Conservation (phyloP, 805 yeast genomes). For the Candida boidinii region DNA sequence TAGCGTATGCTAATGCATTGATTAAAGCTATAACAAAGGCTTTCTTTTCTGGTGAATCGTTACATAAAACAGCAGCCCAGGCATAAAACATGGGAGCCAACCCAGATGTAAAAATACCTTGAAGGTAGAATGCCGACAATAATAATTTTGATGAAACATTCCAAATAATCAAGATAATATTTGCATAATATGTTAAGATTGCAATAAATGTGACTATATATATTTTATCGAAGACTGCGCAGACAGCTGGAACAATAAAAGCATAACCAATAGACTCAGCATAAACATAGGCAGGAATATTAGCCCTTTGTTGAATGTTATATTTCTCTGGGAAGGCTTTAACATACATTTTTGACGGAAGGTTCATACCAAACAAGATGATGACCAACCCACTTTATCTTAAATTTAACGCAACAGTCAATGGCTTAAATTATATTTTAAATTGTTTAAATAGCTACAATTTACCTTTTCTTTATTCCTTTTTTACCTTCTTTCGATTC, state of each 20-base stretch:
- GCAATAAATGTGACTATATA: too few relatives aligned
- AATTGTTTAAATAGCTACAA: too few relatives aligned
- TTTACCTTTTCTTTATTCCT: too few relatives aligned
- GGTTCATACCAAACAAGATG: slow-evolving; percentile 27
- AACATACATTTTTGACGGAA: slow-evolving; percentile 34
- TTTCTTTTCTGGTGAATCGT: slow-evolving; percentile 33
- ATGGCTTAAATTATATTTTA: too few relatives aligned
- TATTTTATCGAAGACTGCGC: slow-evolving; percentile 33
- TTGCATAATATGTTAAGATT: too few relatives aligned
- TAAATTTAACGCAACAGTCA: too few relatives aligned
- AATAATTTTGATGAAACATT: slow-evolving; percentile 38
- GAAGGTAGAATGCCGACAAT: slow-evolving; percentile 40
- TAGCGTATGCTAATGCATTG: slow-evolving; percentile 33
- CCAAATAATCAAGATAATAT: slow-evolving; percentile 41
- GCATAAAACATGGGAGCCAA: slow-evolving; percentile 50
- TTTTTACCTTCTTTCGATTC: too few relatives aligned
- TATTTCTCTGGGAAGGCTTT: slow-evolving; percentile 25
- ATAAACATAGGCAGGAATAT: slow-evolving; percentile 29
- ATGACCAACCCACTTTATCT: slow-evolving; percentile 32
- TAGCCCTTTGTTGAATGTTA: slow-evolving; percentile 32
- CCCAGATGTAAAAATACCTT: slow-evolving; percentile 39
- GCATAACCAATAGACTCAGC: slow-evolving; percentile 27
- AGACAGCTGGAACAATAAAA: slow-evolving; percentile 31
- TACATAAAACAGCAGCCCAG: slow-evolving; percentile 42
- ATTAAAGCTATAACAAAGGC: slow-evolving; percentile 29